These are phyloP conservation scores for Neurospora sp. DNA, from an alignment of 495 filamentous ascomycete genomes.

Conservation along the genomic window DNA sequence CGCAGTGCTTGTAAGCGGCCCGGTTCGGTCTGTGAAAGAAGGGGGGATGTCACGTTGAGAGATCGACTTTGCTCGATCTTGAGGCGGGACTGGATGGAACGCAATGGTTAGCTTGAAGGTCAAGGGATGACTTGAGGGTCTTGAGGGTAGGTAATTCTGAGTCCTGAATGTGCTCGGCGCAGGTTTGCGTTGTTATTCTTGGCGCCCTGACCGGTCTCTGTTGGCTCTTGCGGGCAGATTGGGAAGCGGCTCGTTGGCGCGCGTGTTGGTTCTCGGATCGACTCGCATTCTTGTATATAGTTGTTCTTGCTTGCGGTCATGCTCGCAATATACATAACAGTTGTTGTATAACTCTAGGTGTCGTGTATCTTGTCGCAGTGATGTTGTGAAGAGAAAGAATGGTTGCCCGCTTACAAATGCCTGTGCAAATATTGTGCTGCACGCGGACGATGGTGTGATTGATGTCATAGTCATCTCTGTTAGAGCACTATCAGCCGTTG, in stretches of 20 bases:
- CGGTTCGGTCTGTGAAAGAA: background rate
- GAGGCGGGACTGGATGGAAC: background rate
- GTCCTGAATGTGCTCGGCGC: background rate
- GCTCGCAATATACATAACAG: background rate
- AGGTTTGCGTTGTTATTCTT: background rate
- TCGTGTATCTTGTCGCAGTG: background rate
- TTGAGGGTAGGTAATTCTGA: too few relatives aligned
- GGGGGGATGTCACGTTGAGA: background rate
- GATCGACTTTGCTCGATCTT: background rate
- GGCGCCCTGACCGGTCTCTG: background rate
- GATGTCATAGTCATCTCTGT: background rate
- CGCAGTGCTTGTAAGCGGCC: slow-evolving; percentile 30
- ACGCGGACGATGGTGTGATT: background rate
- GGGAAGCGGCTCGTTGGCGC: background rate
- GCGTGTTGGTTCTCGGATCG: background rate
- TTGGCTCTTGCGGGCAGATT: background rate
- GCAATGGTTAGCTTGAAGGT: background rate
- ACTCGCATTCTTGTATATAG: background rate
- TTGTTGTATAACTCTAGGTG: background rate
- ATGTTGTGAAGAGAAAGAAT: background rate
- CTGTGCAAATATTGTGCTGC: background rate
- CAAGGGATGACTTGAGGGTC: background rate
- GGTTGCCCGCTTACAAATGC: background rate
- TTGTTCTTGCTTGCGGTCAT: background rate
- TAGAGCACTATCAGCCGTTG: background rate